These are phyloP conservation scores for Globisporangium apiculatum DNA, from an alignment of 352 stramenopile genomes.

Conservation along the genomic window DNA sequence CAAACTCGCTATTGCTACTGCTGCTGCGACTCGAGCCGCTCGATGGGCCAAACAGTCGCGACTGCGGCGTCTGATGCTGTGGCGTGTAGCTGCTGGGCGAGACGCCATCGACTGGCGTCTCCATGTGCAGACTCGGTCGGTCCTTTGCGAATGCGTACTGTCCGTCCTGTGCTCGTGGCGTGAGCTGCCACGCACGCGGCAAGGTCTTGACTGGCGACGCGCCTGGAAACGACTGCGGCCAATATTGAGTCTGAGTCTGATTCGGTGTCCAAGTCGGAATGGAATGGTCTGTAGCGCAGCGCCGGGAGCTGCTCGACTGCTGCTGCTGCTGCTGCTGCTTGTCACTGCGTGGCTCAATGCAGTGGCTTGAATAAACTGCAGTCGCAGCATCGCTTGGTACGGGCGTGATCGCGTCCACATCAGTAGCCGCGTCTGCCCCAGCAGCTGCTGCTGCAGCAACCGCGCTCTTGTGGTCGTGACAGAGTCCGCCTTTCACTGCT, in stretches of 20 bases:
- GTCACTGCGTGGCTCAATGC: conserved; percentile 7
- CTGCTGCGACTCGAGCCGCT: neutral
- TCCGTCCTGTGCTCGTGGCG: neutral
- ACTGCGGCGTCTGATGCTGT: neutral
- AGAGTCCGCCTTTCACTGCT: conserved; percentile 20
- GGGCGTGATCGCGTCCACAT: conserved; percentile 3
- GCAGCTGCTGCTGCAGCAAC: neutral
- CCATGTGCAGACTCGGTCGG: conserved; percentile 13
- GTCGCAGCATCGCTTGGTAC: conserved; percentile 1
- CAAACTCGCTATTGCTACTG: neutral
- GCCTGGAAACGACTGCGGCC: neutral
- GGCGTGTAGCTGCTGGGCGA: neutral
- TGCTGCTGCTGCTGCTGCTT: conserved; percentile 7
- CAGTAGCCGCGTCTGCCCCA: neutral
- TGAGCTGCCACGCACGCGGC: conserved; percentile 1
- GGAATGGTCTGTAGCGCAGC: neutral
- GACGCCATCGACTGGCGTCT: neutral
- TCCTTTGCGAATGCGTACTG: conserved; percentile 13
- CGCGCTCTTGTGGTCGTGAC: conserved; percentile 15
- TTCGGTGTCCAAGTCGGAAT: no score
- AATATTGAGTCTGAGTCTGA: no score
- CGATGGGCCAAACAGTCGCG: neutral
- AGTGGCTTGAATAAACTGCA: neutral
- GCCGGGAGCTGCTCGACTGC: neutral
- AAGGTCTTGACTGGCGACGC: neutral